Percentiles rank a stretch among this genome's conserved stretches.
Evolutionary conservation across 1,139 yeast species (phyloP).

Genomic region (Blastobotrys illinoisensis): DNA sequence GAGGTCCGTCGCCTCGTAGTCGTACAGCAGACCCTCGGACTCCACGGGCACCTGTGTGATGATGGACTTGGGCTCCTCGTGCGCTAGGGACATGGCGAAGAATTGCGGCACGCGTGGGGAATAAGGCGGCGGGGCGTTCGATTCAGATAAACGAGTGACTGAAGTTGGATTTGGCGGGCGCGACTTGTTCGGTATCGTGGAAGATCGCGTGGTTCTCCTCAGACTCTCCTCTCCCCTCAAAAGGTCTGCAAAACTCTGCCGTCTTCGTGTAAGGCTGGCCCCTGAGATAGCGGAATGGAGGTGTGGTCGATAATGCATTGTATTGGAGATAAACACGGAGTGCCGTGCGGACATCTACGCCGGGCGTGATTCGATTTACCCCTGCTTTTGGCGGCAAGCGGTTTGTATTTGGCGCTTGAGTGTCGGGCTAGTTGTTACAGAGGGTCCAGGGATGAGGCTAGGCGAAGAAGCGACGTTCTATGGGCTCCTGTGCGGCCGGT

Average conservation of each 20-base stretch:
- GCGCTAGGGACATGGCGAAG: slow-evolving; percentile 24
- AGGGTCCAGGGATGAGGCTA: no score
- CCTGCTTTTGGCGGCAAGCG: not conserved
- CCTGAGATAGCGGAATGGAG: not conserved
- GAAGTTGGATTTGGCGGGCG: slow-evolving; percentile 14
- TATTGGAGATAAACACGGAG: not conserved
- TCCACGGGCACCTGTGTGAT: slow-evolving; percentile 30
- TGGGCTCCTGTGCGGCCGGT: no score
- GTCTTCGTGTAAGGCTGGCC: not conserved
- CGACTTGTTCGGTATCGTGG: not conserved
- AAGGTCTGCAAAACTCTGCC: not conserved
- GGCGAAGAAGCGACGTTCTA: no score
- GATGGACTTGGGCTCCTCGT: slow-evolving; percentile 21
- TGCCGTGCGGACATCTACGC: not conserved
- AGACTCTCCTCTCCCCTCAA: not conserved
- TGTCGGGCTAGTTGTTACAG: no score
- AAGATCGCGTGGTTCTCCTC: not conserved
- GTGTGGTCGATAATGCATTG: not conserved
- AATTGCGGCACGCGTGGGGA: slow-evolving; percentile 24
- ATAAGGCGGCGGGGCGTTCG: slow-evolving; percentile 28
- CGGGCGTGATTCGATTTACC: not conserved
- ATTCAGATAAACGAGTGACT: slow-evolving; percentile 16
- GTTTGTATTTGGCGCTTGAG: no score
- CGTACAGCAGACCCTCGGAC: slow-evolving; percentile 9
- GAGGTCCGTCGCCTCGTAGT: slow-evolving; percentile 16